phyloP scores from a whole-genome alignment of 257 asterid species.

The Ocimum tenuiflorum region DNA sequence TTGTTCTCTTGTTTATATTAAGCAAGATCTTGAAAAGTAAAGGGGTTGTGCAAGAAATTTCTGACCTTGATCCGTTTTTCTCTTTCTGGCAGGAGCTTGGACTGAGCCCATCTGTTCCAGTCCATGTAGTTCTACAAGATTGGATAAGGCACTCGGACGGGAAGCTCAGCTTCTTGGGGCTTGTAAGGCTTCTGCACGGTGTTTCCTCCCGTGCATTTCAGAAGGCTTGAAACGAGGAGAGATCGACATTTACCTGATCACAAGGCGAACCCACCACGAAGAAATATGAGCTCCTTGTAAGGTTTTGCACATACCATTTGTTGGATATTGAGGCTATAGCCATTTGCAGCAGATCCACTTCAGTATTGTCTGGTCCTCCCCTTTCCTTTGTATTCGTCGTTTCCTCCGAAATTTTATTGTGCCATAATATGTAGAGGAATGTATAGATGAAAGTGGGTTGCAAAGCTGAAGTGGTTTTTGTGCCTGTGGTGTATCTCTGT shows the following conservation, averaged over 20 bases:
- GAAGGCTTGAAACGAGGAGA: conserved; percentile 50
- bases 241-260: no score
- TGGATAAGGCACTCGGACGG: conserved; percentile 93
- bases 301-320: conserved; percentile 9
- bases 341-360: conserved; percentile 5
- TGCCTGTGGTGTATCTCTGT: conserved; percentile 19
- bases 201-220: conserved; percentile 66
- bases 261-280: no score
- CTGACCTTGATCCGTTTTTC: background rate
- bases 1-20: no score
- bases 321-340: conserved; percentile 10
- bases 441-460: conserved; percentile 48
- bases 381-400: background rate
- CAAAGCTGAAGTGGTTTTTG: conserved; percentile 36
- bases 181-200: conserved; percentile 81
- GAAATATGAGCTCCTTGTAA: no score
- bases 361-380: conserved; percentile 14
- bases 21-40: no score
- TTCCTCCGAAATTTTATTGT: conserved; percentile 10
- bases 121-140: conserved; percentile 86
- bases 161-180: conserved; percentile 90
- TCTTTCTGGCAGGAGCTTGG: conserved; percentile 66
- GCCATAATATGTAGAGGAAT: conserved; percentile 37
- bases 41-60: no score
- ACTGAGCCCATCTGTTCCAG: conserved; percentile 74